Percentiles rank a stretch among this genome's conserved stretches.
Conservation (phyloP, 352 stramenopile genomes). For the Phytophthora multivora region DNA sequence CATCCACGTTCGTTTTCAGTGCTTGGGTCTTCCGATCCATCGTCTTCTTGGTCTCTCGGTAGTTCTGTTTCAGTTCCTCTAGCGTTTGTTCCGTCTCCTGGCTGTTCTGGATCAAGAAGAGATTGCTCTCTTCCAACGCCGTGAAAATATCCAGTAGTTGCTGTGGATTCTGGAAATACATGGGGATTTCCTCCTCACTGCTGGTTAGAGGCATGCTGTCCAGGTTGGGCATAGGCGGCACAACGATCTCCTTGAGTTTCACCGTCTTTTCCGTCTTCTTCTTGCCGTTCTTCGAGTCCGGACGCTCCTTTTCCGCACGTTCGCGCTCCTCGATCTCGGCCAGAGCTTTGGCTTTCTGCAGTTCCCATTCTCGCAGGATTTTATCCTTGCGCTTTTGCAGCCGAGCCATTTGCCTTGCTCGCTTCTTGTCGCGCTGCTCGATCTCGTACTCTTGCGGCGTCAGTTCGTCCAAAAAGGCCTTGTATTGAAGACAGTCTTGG, state of each 20-base stretch:
- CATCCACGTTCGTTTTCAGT: constrained; percentile 90
- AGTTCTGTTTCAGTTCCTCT: constrained; percentile 94
- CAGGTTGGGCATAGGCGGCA: constrained; percentile 73
- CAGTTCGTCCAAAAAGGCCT: constrained; percentile 93
- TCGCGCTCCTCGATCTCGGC: constrained; percentile 79
- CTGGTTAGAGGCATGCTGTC: constrained; percentile 68
- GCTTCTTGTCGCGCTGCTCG: constrained; percentile 83
- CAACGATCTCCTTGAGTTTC: constrained; percentile 45
- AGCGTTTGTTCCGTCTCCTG: constrained; percentile 95
- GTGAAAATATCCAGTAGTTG: constrained; percentile 95
- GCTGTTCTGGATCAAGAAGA: constrained; percentile 96
- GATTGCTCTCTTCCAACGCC: constrained; percentile 93
- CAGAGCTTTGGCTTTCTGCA: constrained; percentile 50
- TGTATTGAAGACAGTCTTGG: constrained; percentile 94
- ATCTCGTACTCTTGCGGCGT: constrained; percentile 86
- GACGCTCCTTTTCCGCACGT: constrained; percentile 54
- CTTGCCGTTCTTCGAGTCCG: constrained; percentile 57
- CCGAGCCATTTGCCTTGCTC: constrained; percentile 57
- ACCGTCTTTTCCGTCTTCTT: constrained; percentile 58
- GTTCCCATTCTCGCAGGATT: constrained; percentile 71
- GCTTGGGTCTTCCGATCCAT: constrained; percentile 89
- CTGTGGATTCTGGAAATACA: constrained; percentile 95
- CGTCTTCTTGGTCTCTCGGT: constrained; percentile 87
- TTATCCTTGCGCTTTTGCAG: constrained; percentile 78
- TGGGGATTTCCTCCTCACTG: constrained; percentile 92